These are phyloP conservation scores for Teunomyces barrocoloradensis DNA, from an alignment of 805 yeast species.

Conservation along the genomic window DNA sequence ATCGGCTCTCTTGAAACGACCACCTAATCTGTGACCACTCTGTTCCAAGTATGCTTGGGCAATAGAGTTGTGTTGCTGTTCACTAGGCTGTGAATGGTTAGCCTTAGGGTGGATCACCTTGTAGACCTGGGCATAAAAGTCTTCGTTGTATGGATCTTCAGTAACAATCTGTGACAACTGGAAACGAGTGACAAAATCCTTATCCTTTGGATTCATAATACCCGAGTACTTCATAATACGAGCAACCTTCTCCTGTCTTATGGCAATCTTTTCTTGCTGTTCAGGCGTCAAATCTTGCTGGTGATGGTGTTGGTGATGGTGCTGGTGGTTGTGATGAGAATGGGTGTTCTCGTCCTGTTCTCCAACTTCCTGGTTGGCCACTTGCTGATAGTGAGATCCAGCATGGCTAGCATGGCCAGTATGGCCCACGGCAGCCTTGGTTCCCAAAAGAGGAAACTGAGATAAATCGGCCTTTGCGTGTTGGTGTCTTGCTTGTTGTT, in stretches of 20 bases:
- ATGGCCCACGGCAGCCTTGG: slow-evolving; percentile 31
- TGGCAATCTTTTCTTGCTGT: slow-evolving; percentile 63
- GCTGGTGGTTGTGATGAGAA: slow-evolving; percentile 27
- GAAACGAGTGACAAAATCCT: slow-evolving; percentile 90
- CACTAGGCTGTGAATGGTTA: slow-evolving; percentile 50
- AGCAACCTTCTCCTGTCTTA: slow-evolving; percentile 71
- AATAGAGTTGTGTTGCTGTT: slow-evolving; percentile 68
- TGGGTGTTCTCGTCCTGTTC: slow-evolving; percentile 16
- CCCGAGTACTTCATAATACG: slow-evolving; percentile 82
- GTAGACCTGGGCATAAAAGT: slow-evolving; percentile 91
- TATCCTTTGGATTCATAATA: slow-evolving; percentile 95
- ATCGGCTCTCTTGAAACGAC: slow-evolving; percentile 79
- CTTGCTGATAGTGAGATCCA: slow-evolving; percentile 19
- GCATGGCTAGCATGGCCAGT: slow-evolving; percentile 4
- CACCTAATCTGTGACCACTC: slow-evolving; percentile 87
- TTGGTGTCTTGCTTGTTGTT: slow-evolving; percentile 4
- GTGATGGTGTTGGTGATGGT: slow-evolving; percentile 18
- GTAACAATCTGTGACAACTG: slow-evolving; percentile 95
- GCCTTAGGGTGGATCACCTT: slow-evolving; percentile 56
- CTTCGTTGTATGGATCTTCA: slow-evolving; percentile 96
- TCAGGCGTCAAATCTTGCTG: slow-evolving; percentile 57
- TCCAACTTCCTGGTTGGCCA: slow-evolving; percentile 14
- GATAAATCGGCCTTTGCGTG: slow-evolving; percentile 30
- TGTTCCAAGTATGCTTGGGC: slow-evolving; percentile 91
- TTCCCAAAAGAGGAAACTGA: slow-evolving; percentile 56